Percentiles rank a stretch among this genome's conserved stretches.
Conservation (phyloP, 352 stramenopile genomes). For the Globisporangium emineosum region DNA sequence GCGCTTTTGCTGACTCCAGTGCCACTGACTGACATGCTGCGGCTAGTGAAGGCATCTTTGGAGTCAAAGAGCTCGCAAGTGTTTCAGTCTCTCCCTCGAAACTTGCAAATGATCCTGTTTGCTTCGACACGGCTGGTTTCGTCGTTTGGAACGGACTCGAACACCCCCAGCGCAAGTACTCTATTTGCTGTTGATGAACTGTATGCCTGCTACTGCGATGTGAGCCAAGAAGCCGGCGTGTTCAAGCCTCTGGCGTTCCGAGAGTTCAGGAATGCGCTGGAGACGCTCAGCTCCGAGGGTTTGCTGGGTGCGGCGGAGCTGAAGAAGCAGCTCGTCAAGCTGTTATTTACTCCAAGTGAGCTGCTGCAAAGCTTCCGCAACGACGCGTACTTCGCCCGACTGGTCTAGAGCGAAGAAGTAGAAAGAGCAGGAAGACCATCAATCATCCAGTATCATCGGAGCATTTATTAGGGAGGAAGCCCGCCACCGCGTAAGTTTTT, state of each 20-base stretch:
- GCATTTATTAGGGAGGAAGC: constrained; percentile 5
- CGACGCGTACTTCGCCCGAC: constrained; percentile 69
- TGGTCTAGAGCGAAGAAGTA: constrained; percentile 39
- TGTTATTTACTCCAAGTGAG: constrained; percentile 65
- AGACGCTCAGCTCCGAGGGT: constrained; percentile 67
- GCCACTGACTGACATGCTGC: constrained; percentile 69
- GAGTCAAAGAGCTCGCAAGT: constrained; percentile 59
- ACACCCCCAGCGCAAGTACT: constrained; percentile 19
- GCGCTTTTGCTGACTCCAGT: constrained; percentile 27
- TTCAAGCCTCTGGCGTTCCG: constrained; percentile 55
- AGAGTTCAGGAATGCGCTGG: constrained; percentile 67
- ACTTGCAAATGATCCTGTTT: constrained; percentile 82
- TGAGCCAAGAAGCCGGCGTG: constrained; percentile 60
- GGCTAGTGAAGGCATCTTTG: constrained; percentile 65
- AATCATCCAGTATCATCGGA: neutral
- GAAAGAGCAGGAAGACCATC: neutral
- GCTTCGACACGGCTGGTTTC: constrained; percentile 45
- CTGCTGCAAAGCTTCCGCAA: constrained; percentile 67
- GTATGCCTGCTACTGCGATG: constrained; percentile 68
- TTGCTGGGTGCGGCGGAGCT: constrained; percentile 53
- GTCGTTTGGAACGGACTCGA: constrained; percentile 28
- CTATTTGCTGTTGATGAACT: constrained; percentile 59
- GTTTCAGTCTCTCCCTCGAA: constrained; percentile 65
- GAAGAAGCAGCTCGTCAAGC: constrained; percentile 75
- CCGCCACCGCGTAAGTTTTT: neutral